A percentile compares a stretch with the other conserved stretches of the same genome.
Conservation (phyloP, 1,284 basidiomycete genomes). For the Boletus chippewaensis region DNA sequence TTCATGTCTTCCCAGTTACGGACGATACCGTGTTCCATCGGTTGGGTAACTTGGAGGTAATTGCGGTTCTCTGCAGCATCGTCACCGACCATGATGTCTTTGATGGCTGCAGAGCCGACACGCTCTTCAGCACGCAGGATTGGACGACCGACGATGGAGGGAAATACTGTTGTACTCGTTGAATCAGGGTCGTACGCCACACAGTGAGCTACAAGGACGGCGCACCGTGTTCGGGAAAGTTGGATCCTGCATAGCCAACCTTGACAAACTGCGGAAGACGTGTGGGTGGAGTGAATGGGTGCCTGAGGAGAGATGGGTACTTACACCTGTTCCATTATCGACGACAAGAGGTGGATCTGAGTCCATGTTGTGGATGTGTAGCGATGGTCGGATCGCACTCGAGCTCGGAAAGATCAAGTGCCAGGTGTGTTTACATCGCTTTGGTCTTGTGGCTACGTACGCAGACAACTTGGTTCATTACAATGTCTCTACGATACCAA, state of each 20-base stretch:
- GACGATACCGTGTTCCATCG: slow-evolving; percentile 99
- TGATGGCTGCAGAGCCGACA: slow-evolving; percentile 75
- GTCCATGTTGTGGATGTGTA: slow-evolving; percentile 43
- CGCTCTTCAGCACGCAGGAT: slow-evolving; percentile 98
- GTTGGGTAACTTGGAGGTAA: slow-evolving; percentile 94
- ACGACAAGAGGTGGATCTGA: slow-evolving; percentile 78
- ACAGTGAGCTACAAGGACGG: not conserved
- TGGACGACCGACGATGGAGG: slow-evolving; percentile 93
- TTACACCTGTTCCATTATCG: slow-evolving; percentile 95
- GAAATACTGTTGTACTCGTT: slow-evolving; percentile 63
- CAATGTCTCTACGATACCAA: no score
- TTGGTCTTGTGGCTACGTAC: slow-evolving; percentile 6
- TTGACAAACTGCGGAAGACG: slow-evolving; percentile 77
- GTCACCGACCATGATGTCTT: slow-evolving; percentile 97
- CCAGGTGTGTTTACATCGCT: slow-evolving; percentile 15
- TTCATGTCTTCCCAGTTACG: slow-evolving; percentile 99
- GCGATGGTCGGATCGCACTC: not conserved
- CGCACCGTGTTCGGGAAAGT: slow-evolving; percentile 96
- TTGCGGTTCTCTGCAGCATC: slow-evolving; percentile 92
- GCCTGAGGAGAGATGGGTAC: slow-evolving; percentile 28
- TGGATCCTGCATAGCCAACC: slow-evolving; percentile 95
- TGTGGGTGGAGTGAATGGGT: slow-evolving; percentile 4
- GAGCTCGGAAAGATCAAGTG: not conserved
- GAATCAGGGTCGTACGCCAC: not conserved
- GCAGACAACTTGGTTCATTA: no score